phyloP scores from a whole-genome alignment of 2,329 filamentous ascomycete species.

The Camillea tinctor region DNA sequence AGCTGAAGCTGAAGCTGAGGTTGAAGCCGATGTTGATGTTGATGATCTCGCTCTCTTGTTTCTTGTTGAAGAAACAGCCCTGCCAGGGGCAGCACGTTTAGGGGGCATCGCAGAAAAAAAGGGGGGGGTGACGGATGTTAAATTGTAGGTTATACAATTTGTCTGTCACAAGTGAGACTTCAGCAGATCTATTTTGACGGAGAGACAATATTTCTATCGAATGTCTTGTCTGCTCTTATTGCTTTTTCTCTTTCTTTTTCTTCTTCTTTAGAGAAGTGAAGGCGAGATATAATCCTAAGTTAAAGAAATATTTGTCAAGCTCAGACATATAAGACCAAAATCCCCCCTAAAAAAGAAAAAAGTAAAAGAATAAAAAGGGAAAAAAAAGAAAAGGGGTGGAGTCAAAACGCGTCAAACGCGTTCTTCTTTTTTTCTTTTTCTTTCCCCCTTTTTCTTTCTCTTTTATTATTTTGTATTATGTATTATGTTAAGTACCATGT shows the following conservation, averaged over 20 bases:
- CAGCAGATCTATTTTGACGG: not conserved
- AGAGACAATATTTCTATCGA: too few relatives aligned
- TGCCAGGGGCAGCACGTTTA: constrained; percentile 19
- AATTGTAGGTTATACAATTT: not conserved
- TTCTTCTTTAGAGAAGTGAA: too few relatives aligned
- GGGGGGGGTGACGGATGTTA: too few relatives aligned
- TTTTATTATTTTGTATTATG: not conserved
- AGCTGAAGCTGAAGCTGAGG: too few relatives aligned
- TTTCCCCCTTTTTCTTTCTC: constrained; percentile 11
- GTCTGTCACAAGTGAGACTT: not conserved
- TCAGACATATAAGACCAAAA: not conserved
- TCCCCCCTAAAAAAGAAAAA: too few relatives aligned
- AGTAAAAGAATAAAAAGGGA: too few relatives aligned
- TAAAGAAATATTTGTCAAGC: too few relatives aligned
- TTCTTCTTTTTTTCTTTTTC: constrained; percentile 3
- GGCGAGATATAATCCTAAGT: too few relatives aligned
- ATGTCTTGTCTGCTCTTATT: too few relatives aligned
- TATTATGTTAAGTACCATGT: too few relatives aligned
- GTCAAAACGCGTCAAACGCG: not conserved
- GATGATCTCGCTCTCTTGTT: constrained; percentile 25
- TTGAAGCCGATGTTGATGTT: too few relatives aligned
- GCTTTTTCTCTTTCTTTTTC: too few relatives aligned
- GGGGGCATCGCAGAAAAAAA: constrained; percentile 17
- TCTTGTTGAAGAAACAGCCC: constrained; percentile 8
- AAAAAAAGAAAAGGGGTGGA: not conserved